Evolutionary conservation across 2,329 filamentous ascomycete genomes (phyloP), one percentile per base, ranked within the genome.

Genomic region (Anthostomella pinea): DNA sequence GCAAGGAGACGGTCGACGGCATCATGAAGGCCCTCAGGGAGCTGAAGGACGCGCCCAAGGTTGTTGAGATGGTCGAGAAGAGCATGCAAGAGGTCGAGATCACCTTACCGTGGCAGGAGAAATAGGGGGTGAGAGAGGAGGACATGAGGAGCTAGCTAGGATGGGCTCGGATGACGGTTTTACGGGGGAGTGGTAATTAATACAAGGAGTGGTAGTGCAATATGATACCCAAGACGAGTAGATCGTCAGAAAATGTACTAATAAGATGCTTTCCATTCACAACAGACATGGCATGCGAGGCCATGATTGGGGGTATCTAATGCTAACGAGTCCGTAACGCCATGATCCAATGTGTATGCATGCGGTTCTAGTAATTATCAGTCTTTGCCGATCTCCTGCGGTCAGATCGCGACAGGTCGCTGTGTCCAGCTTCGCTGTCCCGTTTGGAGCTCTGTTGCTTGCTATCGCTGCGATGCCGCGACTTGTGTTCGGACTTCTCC

Each of bases 11-110:
- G 35, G 70, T 81, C 24, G 65, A 62, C 32, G 68, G 58, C 17
- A 77, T 91, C 42, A 69, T 75, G 56, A 60, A 62, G 27, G 77
- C 69, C 21, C 57, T 87, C 48, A 66, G 63, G 33, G 63, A 57
- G 8, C 46, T 85, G 43, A 68, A 72, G 26, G 71, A 72, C 26
- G 70, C 82, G 8, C 69, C 68, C 49, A 70, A 72, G 53, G 56
- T 89, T 49, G 68, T 62, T n/a, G 57, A 63, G 24, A 62, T 78
- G 60, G 67, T 70, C 4, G 64, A 62, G 51, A 61, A 60, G 51
- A 60, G 73, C 30, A 72, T 80, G 70, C 56, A 46, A 46, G 64
- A 69, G 13, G 73, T 80, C 8, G 67, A 68, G 45, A 71, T 79
- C 23, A 62, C 55, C 37, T 44, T 78, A 48, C 75, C 75, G 9